Evolutionary conservation across 441 rosid species (phyloP), one percentile per base, ranked within the genome.

Genomic region (Capsella rubella): DNA sequence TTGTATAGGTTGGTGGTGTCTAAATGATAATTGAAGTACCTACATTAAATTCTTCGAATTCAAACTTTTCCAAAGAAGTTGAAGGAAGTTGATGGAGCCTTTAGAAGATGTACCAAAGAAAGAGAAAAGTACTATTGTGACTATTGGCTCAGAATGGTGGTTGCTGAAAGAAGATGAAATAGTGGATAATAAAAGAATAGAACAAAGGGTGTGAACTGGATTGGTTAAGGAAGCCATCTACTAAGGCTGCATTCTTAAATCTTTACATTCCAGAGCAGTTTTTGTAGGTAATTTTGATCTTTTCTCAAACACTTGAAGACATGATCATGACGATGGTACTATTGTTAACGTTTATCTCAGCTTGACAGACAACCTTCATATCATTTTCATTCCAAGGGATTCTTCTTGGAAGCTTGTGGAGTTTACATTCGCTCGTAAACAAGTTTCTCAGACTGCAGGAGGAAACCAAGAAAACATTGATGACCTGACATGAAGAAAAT

Each of bases 401-500:
- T 9, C 56, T 27, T 74, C 45, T 47, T 43, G 21, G 46, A 14
- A 70, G 4, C 46, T 35, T 51, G 0, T 46, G 40, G 40, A 29
- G 34, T 64, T 61, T 83, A 90, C 75, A 86, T 60, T 72, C 97
- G 84, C 83, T 90, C 92, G 6, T 90, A 90, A 70, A 87, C 72
- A 14, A 90, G 91, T 81, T 85, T 89, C 55, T 89, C 97, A 0
- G 91, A 90, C 97, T 90, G 94, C 87, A 79, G 42, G 3, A 14
- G 0, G 42, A 40, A 69, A 58, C 18, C 54, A 32, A 64, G 4
- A 71, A 37, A 64, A 21, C 54, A 79, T 47, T 52, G 53, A 73
- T 31, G 62, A 55, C 0, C 42, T 58, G 40, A 50, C 16, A 56
- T 50, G 11, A 57, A 53, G 35, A 3, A 11, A 67, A 28, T 57